phyloP scores from a whole-genome alignment of 139 green algal genomes.

The Picochlorum costavermella region DNA sequence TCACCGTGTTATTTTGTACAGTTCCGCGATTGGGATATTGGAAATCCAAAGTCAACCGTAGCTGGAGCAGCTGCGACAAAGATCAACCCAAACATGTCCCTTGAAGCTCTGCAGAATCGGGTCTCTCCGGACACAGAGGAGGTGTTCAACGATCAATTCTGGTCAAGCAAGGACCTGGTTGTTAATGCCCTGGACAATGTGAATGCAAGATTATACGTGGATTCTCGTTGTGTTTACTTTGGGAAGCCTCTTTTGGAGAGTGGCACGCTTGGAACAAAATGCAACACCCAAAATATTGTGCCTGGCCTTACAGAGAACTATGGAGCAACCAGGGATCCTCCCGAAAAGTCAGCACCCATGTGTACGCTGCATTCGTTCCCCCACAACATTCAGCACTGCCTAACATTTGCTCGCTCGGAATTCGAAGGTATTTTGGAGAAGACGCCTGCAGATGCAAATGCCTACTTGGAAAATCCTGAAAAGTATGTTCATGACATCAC shows the following conservation, averaged over 20 bases:
- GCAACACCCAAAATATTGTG: constrained; percentile 93
- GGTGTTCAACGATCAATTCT: constrained; percentile 95
- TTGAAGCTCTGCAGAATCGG: constrained; percentile 86
- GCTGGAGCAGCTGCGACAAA: constrained; percentile 58
- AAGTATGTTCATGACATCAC: constrained; percentile 57
- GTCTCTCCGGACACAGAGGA: constrained; percentile 83
- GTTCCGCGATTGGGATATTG: constrained; percentile 94
- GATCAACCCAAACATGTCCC: constrained; percentile 73
- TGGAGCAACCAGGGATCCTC: constrained; percentile 76
- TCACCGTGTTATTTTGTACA: not conserved
- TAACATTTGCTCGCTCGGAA: constrained; percentile 88
- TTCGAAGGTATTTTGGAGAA: constrained; percentile 97
- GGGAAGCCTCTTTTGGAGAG: constrained; percentile 91
- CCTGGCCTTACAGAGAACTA: constrained; percentile 96
- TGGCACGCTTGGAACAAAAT: constrained; percentile 93
- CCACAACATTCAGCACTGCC: constrained; percentile 98
- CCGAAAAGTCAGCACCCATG: constrained; percentile 96
- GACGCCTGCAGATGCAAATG: constrained; percentile 74
- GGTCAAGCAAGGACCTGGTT: constrained; percentile 77
- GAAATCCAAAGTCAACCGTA: constrained; percentile 75
- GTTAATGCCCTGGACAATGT: constrained; percentile 99
- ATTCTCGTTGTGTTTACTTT: constrained; percentile 96
- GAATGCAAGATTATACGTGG: constrained; percentile 84
- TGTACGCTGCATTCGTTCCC: constrained; percentile 99
- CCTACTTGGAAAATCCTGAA: constrained; percentile 72